These are phyloP conservation scores for Umbelopsis vinacea DNA, from an alignment of 192 early-diverging fungal species.

Conservation along the genomic window DNA sequence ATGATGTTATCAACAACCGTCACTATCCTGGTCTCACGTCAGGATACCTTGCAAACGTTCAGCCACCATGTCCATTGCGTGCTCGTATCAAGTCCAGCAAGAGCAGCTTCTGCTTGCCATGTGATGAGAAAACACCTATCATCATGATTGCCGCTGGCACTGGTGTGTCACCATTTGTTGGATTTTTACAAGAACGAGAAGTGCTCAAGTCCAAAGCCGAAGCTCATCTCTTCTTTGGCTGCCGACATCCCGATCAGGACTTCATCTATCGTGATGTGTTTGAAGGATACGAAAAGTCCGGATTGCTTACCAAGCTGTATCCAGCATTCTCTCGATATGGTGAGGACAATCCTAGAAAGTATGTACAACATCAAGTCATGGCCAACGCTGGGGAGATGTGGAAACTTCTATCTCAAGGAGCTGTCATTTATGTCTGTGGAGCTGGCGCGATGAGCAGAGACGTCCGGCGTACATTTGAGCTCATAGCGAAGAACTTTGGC, in stretches of 20 bases:
- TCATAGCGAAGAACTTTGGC: conserved; percentile 34
- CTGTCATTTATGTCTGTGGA: conserved; percentile 36
- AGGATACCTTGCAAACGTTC: conserved; percentile 27
- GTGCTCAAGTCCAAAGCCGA: conserved; percentile 14
- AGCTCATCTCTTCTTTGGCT: conserved; percentile 80
- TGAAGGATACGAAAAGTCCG: conserved; percentile 45
- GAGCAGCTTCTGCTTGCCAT: conserved; percentile 66
- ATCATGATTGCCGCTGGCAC: conserved; percentile 94
- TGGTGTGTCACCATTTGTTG: conserved; percentile 90
- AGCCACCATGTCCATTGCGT: conserved; percentile 10
- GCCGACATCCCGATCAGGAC: conserved; percentile 70
- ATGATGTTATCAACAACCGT: conserved; percentile 30
- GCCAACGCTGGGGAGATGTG: conserved; percentile 34
- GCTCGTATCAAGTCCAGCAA: conserved; percentile 38
- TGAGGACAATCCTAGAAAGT: conserved; percentile 52
- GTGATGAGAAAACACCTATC: conserved; percentile 59
- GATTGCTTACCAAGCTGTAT: conserved; percentile 61
- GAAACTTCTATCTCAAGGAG: conserved; percentile 25
- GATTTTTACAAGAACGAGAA: conserved; percentile 66
- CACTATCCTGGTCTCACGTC: conserved; percentile 43
- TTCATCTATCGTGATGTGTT: conserved; percentile 73
- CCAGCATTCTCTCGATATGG: conserved; percentile 69
- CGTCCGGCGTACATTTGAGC: conserved; percentile 33
- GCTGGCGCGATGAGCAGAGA: conserved; percentile 34
- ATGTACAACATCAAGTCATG: conserved; percentile 41